Evolutionary conservation across 257 asterid genomes (phyloP), one percentile per base, ranked within the genome.

Genomic region (Salvia splendens): DNA sequence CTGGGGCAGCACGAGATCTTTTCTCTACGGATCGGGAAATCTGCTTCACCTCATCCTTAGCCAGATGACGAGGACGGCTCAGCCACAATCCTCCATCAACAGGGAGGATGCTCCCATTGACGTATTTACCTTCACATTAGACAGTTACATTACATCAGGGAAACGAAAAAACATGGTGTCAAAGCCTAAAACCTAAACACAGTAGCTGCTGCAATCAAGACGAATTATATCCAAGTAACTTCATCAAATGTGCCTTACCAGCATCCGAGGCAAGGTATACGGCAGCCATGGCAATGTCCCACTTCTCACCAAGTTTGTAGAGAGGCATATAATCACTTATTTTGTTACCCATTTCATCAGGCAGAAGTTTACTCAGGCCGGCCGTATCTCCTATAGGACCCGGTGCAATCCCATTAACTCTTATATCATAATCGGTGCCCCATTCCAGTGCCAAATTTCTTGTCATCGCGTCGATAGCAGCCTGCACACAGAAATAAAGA

Each of bases 281-380:
- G 71, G 95, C 89, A 73, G 96, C 88, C 96, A 89, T 88, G 68
- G 96, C 95, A 76, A 91, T 80, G 77, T 91, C 96, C 96, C 96
- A 88, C 73, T 91, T 91, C 65, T 91, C 94, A 74, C 98, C 98
- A 46, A 88, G 61, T 74, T 69, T 85, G 81, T 64, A 85, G 48
- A 88, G 86, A 62, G 95, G 95, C 87, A 63, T 71, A 56, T 62
- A 5, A 0, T 81, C 95, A 28, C 41, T 79, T 33, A 60, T 10
- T 33, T 72, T 79, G 75, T 71, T 57, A n/a, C 16, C 73, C 17
- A 85, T 82, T 82, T 86, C 98, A 3, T 77, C 73, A 3, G 96
- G 96, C 30, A 41, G 50, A 61, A 91, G 98, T 76, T 91, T 88
- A 58, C 92, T 83, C 73, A 87, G 4, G 20, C 98, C 98, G 58